A percentile compares a stretch with the other conserved stretches of the same genome.
phyloP scores from a whole-genome alignment of 352 stramenopile genomes.

The Hyaloperonospora arabidopsidis region DNA sequence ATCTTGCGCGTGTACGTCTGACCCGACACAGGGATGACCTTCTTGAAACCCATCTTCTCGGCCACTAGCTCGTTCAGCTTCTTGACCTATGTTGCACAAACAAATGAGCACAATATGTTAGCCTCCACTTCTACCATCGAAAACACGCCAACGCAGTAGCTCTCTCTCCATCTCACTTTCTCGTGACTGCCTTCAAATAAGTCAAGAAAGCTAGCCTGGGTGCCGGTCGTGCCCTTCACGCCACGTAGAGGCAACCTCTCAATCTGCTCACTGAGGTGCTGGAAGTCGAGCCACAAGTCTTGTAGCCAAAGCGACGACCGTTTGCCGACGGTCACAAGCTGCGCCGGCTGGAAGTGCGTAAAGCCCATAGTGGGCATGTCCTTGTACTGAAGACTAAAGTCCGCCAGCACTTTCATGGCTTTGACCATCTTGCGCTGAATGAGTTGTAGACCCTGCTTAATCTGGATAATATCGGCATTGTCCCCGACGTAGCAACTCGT shows the following conservation, averaged over 20 bases:
- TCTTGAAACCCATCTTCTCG: slow-evolving; percentile 96
- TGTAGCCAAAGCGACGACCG: slow-evolving; percentile 96
- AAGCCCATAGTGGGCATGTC: slow-evolving; percentile 97
- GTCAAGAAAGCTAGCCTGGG: slow-evolving; percentile 97
- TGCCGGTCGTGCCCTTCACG: slow-evolving; percentile 98
- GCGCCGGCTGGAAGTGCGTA: slow-evolving; percentile 98
- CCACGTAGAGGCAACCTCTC: slow-evolving; percentile 94
- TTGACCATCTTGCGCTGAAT: slow-evolving; percentile 96
- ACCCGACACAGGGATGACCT: slow-evolving; percentile 94
- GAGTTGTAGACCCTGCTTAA: slow-evolving; percentile 93
- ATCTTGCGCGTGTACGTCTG: slow-evolving; percentile 99
- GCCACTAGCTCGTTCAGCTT: slow-evolving; percentile 94
- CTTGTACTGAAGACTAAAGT: slow-evolving; percentile 93
- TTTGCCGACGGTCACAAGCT: slow-evolving; percentile 98
- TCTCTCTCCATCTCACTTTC: slow-evolving; percentile 54
- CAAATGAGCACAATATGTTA: slow-evolving; percentile 2
- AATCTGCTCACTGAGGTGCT: slow-evolving; percentile 93
- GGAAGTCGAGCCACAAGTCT: slow-evolving; percentile 94
- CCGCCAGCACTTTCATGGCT: slow-evolving; percentile 90
- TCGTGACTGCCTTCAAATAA: slow-evolving; percentile 98
- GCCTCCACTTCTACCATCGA: not conserved
- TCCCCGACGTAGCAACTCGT: slow-evolving; percentile 98
- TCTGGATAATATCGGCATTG: slow-evolving; percentile 98
- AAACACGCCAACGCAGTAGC: not conserved
- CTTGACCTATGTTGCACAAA: slow-evolving; percentile 71